phyloP scores from a whole-genome alignment of 768 basidiomycete genomes.

The Clitopilus passeckerianus region DNA sequence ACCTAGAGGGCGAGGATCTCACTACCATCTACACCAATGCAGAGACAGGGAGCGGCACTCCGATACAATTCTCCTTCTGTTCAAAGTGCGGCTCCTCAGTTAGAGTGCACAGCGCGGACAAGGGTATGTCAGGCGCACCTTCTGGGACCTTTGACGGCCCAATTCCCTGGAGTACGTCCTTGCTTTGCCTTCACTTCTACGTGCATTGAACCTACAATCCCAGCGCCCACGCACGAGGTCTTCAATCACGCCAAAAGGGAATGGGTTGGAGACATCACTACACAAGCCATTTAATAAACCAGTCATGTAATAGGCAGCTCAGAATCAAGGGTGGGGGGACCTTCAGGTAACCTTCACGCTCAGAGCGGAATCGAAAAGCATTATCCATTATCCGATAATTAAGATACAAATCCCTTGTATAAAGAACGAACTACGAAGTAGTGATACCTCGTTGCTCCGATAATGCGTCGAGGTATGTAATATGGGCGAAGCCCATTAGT shows the following conservation, averaged over 20 bases:
- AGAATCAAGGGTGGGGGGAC: no score
- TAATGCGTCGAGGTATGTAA: no score
- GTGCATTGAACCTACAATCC: background rate
- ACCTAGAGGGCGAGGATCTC: background rate
- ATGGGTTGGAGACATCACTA: background rate
- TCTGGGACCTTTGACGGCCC: background rate
- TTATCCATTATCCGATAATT: background rate
- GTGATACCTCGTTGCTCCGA: background rate
- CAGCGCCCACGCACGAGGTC: background rate
- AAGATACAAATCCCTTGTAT: background rate
- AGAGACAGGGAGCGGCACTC: background rate
- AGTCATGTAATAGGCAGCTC: no score
- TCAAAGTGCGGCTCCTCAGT: constrained; percentile 1
- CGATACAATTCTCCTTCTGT: background rate
- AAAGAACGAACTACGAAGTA: background rate
- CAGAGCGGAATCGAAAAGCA: no score
- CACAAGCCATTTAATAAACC: background rate
- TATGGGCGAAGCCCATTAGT: background rate
- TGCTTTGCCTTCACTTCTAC: background rate
- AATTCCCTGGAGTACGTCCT: background rate
- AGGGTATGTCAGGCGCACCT: background rate
- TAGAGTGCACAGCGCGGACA: background rate
- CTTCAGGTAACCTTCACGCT: no score
- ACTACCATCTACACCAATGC: background rate
- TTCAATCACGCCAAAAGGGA: background rate